Evolutionary conservation across 257 asterid genomes (phyloP), one percentile per base, ranked within the genome.

Genomic region (Catharanthus roseus): DNA sequence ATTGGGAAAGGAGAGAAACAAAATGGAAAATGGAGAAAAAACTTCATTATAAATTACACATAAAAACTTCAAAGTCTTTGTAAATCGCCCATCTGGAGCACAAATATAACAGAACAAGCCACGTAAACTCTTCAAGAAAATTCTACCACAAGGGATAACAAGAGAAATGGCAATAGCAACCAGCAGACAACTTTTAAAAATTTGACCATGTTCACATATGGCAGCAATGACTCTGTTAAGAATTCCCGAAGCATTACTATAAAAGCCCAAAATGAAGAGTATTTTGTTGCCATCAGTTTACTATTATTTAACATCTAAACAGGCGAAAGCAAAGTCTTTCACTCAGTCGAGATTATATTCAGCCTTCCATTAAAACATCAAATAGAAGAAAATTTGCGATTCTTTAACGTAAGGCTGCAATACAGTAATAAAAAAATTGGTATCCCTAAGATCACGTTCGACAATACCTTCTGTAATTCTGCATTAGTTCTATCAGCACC

Each of bases 381-480:
- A 26, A 16, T 54, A 6, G 53, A 36, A 69, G 28, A 71, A 6
- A 15, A 71, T 3, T 10, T 29, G 26, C 53, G 26, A 16, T 36
- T 23, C 10, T 29, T 26, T 29, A 41, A 24, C 11, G 2, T 24
- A 65, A 42, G 16, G 34, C 55, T 36, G 57, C 56, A 38, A 45
- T 50, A 15, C 47, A 42, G 34, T 11, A 42, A 12, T 36, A 24
- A 68, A 47, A 38, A 74, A 8, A 28, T 42, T 55, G 47, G n/a
- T 15, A 41, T 28, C 16, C 24, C 51, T 49, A 15, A 18, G n/a
- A 68, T 61, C 62, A 49, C 39, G 31, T 34, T 44, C 31, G n/a
- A 69, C 11, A 42, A 47, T 85, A 90, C 98, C 96, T 85, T 85
- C 67, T 60, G 86, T 39, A 72, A 67, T 65, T 80, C 92, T 68